Evolutionary conservation across 768 basidiomycete genomes (phyloP).

Genomic region (Phylloporus arenicola): DNA sequence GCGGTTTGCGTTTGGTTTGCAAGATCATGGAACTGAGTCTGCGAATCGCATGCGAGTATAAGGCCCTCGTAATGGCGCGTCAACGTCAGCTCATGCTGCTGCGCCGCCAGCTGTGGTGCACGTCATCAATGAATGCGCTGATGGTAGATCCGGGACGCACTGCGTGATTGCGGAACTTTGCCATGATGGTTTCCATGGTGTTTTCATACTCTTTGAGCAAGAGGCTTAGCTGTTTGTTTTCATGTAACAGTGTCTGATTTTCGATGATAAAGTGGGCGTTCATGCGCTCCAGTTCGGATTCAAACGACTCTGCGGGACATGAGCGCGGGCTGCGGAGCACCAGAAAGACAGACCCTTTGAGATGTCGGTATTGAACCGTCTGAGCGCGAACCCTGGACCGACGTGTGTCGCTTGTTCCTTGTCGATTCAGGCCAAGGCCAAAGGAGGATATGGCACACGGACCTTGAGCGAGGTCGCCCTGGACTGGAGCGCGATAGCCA

Average conservation of each 20-base stretch:
- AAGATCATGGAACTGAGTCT: constrained; percentile 50
- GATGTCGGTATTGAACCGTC: constrained; percentile 85
- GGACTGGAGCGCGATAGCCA: constrained; percentile 59
- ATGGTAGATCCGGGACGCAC: constrained; percentile 42
- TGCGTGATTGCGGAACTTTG: constrained; percentile 88
- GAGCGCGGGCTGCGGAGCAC: constrained; percentile 6
- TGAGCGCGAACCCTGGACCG: constrained; percentile 68
- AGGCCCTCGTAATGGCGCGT: constrained; percentile 88
- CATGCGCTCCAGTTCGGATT: constrained; percentile 85
- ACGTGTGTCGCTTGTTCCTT: constrained; percentile 73
- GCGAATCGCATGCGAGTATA: constrained; percentile 59
- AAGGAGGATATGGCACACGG: constrained; percentile 10
- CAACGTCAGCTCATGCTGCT: constrained; percentile 82
- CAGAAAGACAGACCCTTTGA: constrained; percentile 54
- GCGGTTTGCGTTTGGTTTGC: constrained; percentile 54
- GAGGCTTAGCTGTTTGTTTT: constrained; percentile 88
- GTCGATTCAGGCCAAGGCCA: constrained; percentile 10
- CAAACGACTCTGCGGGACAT: constrained; percentile 67
- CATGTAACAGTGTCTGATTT: constrained; percentile 86
- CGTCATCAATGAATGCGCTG: neutral
- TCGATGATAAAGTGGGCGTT: constrained; percentile 91
- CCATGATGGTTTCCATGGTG: constrained; percentile 95
- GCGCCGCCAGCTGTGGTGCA: constrained; percentile 68
- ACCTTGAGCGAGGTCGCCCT: constrained; percentile 77
- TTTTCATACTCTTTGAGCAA: constrained; percentile 92